Evolutionary conservation across 768 basidiomycete species (phyloP).

Genomic region (Xerocomellus chrysenteron): DNA sequence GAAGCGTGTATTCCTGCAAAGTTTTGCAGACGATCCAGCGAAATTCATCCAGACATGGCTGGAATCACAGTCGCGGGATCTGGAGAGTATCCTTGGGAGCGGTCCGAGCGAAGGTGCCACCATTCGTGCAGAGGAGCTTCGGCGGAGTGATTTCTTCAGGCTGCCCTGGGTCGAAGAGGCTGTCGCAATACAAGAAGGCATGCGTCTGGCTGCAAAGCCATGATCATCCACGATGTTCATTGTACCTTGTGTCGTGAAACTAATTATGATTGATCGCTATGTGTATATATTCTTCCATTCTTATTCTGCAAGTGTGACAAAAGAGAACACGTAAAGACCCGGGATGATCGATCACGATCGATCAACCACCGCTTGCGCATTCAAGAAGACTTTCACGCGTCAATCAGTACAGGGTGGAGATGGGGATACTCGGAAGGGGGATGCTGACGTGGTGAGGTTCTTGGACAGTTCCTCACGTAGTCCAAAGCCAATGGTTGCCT

Average conservation of each 20-base stretch:
- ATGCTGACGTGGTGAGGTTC: too few relatives aligned
- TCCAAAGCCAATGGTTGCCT: too few relatives aligned
- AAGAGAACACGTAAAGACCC: too few relatives aligned
- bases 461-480: too few relatives aligned
- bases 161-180: slow-evolving; percentile 92
- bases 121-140: slow-evolving; percentile 84
- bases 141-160: slow-evolving; percentile 86
- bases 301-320: background rate
- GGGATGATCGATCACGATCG: too few relatives aligned
- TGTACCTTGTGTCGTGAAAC: background rate
- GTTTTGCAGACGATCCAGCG: slow-evolving; percentile 76
- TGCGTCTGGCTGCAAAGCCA: slow-evolving; percentile 59
- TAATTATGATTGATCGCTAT: background rate
- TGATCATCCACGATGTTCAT: slow-evolving; percentile 10
- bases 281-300: background rate
- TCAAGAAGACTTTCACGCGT: too few relatives aligned
- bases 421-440: too few relatives aligned
- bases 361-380: too few relatives aligned
- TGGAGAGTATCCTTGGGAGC: slow-evolving; percentile 87
- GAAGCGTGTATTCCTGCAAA: slow-evolving; percentile 82
- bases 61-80: slow-evolving; percentile 86
- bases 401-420: too few relatives aligned
- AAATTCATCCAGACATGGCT: slow-evolving; percentile 88
- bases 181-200: slow-evolving; percentile 80
- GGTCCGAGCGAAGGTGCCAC: slow-evolving; percentile 77